Conservation (phyloP, 2,329 filamentous ascomycete species). For the Massarina eburnea region DNA sequence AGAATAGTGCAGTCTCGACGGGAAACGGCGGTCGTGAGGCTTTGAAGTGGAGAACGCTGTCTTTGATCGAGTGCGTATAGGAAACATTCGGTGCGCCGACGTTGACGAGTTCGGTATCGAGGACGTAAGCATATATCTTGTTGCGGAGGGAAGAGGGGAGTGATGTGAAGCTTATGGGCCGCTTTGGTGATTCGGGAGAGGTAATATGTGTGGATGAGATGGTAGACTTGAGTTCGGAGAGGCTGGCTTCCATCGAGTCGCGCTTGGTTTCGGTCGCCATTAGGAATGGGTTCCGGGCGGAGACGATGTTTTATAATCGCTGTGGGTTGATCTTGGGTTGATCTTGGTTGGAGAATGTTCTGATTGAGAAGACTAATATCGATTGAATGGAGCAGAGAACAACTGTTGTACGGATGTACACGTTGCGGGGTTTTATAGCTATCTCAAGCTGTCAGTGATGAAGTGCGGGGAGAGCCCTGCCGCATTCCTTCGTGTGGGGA, state of each 20-base stretch:
- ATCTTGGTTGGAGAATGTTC: too few relatives aligned
- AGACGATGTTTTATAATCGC: too few relatives aligned
- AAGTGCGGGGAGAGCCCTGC: slow-evolving; percentile 31
- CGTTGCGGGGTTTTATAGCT: slow-evolving; percentile 30
- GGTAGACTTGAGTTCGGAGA: slow-evolving; percentile 15
- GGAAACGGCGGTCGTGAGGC: slow-evolving; percentile 33
- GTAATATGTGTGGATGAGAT: slow-evolving; percentile 16
- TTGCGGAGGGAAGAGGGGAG: slow-evolving; percentile 35
- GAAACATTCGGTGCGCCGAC: slow-evolving; percentile 30
- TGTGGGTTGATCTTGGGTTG: neutral
- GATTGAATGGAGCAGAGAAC: too few relatives aligned
- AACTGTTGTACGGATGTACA: too few relatives aligned
- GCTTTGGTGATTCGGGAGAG: slow-evolving; percentile 23
- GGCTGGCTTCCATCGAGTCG: slow-evolving; percentile 36
- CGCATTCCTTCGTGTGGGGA: slow-evolving; percentile 6
- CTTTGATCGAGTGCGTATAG: slow-evolving; percentile 27
- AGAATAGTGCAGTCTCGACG: slow-evolving; percentile 26
- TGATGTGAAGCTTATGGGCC: slow-evolving; percentile 18
- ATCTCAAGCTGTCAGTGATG: slow-evolving; percentile 8
- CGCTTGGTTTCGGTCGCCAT: slow-evolving; percentile 21
- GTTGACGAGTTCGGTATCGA: slow-evolving; percentile 40
- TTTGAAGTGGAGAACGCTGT: slow-evolving; percentile 26
- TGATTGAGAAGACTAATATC: too few relatives aligned
- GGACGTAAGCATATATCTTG: slow-evolving; percentile 35
- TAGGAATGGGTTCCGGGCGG: too few relatives aligned